Conservation (phyloP, 2,329 filamentous ascomycete genomes). For the Coniella lustricola region DNA sequence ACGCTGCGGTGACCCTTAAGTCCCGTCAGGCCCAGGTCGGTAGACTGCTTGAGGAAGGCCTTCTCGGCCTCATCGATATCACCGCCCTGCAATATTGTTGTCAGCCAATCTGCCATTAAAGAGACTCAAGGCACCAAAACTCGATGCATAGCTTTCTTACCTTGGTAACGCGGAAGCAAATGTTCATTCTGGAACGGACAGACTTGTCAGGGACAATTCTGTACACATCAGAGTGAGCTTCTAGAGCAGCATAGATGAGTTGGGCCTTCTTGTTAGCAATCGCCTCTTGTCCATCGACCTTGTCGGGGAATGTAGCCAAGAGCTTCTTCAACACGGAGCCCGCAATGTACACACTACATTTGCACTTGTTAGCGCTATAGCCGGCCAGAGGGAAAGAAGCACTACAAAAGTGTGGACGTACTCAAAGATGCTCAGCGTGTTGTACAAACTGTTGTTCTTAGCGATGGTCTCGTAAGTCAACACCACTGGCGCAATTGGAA, state of each 20-base stretch:
- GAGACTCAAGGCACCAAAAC: neutral
- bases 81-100: slow-evolving; percentile 29
- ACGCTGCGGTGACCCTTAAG: slow-evolving; percentile 86
- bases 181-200: slow-evolving; percentile 84
- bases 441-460: slow-evolving; percentile 94
- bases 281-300: slow-evolving; percentile 69
- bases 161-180: slow-evolving; percentile 73
- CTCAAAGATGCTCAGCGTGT: slow-evolving; percentile 90
- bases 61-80: slow-evolving; percentile 67
- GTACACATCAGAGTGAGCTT: slow-evolving; percentile 68
- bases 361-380: neutral
- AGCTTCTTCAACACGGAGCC: slow-evolving; percentile 81
- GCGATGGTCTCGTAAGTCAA: slow-evolving; percentile 78
- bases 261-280: slow-evolving; percentile 68
- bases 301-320: slow-evolving; percentile 56
- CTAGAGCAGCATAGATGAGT: slow-evolving; percentile 70
- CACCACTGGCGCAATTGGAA: slow-evolving; percentile 74
- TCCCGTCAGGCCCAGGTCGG: slow-evolving; percentile 62
- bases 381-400: too few relatives aligned
- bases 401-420: slow-evolving; percentile 28
- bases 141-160: slow-evolving; percentile 22
- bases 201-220: slow-evolving; percentile 66
- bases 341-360: slow-evolving; percentile 69
- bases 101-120: neutral
- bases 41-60: slow-evolving; percentile 67